Evolutionary conservation across 2,329 filamentous ascomycete genomes (phyloP).

Genomic region (Microcyclospora tardicrescens): DNA sequence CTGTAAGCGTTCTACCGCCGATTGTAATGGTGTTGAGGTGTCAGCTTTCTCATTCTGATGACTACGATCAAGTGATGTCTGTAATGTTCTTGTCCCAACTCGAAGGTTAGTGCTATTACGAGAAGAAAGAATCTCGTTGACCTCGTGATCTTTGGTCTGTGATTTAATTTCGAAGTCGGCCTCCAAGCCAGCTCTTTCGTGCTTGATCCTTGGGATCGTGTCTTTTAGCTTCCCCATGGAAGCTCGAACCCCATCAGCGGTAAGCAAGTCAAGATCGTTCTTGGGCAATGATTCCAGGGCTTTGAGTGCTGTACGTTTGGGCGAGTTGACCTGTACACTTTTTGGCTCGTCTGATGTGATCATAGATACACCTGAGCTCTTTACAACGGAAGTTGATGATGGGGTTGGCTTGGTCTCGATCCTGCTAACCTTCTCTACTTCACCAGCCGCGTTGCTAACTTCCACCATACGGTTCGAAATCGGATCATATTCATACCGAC

Average conservation of each 20-base stretch:
- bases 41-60: neutral
- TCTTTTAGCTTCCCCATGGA: conserved; percentile 24
- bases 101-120: no score
- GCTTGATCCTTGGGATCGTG: neutral
- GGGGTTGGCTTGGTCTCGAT: conserved; percentile 1
- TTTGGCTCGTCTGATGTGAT: neutral
- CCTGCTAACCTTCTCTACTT: conserved; percentile 3
- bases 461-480: conserved; percentile 25
- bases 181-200: conserved; percentile 4
- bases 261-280: conserved; percentile 30
- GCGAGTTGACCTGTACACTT: conserved; percentile 5
- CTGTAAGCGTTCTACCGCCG: conserved; percentile 16
- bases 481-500: conserved; percentile 24
- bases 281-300: conserved; percentile 23
- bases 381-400: no score
- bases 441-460: conserved; percentile 1
- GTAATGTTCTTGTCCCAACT: no score
- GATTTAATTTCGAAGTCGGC: conserved; percentile 1
- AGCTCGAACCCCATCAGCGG: conserved; percentile 29
- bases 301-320: neutral
- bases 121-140: neutral
- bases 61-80: no score
- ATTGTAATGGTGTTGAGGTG: no score
- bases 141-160: neutral
- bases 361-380: no score